Evolutionary conservation across 495 filamentous ascomycete genomes (phyloP).

Genomic region (Talaromyces proteolyticus): DNA sequence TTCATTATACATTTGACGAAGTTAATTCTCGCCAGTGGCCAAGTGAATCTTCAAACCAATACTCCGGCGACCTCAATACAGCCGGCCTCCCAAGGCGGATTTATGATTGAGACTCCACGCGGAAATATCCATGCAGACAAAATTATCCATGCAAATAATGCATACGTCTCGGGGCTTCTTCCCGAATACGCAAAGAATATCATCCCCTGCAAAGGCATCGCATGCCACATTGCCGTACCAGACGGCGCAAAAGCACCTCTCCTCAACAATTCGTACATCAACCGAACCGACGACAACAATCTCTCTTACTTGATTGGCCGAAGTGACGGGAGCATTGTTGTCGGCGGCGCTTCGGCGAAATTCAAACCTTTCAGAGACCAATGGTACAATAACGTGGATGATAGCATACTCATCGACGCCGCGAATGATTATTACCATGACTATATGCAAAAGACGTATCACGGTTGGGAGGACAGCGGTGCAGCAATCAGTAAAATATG

Average conservation of each 20-base stretch:
- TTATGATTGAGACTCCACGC: constrained; percentile 46
- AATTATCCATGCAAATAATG: constrained; percentile 68
- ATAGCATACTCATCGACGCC: constrained; percentile 51
- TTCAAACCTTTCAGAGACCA: constrained; percentile 46
- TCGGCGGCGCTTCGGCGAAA: constrained; percentile 49
- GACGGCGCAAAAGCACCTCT: constrained; percentile 43
- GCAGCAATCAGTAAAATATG: constrained; percentile 40
- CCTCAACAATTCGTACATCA: constrained; percentile 29
- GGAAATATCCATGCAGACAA: constrained; percentile 46
- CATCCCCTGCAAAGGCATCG: constrained; percentile 49
- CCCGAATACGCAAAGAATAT: constrained; percentile 53
- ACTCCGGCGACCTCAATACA: constrained; percentile 42
- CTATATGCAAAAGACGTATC: constrained; percentile 41
- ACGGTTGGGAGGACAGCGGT: constrained; percentile 38
- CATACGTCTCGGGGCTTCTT: constrained; percentile 56
- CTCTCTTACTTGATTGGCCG: constrained; percentile 56
- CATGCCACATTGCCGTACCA: constrained; percentile 61
- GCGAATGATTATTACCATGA: constrained; percentile 51
- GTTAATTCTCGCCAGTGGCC: constrained; percentile 39
- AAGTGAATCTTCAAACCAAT: constrained; percentile 55
- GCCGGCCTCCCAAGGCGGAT: constrained; percentile 19
- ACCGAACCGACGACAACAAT: constrained; percentile 18
- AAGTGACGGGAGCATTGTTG: constrained; percentile 64
- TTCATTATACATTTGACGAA: constrained; percentile 56
- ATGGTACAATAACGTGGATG: constrained; percentile 49